A percentile compares a stretch with the other conserved stretches of the same genome.
Conservation (phyloP, 2,329 filamentous ascomycete species). For the Alternaria sp. region DNA sequence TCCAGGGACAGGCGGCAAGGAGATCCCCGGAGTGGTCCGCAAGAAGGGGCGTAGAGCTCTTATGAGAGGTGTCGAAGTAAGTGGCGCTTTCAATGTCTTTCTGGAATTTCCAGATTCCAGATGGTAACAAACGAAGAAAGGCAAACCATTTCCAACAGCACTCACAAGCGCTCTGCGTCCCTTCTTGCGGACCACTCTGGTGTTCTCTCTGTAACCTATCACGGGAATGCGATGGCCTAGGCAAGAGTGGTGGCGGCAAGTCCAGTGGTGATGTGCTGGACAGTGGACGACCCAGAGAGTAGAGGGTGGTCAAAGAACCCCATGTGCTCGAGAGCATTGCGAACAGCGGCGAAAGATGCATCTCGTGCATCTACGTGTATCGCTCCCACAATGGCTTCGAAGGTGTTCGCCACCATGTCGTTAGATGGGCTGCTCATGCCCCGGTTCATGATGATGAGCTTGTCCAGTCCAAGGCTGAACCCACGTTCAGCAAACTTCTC, state of each 20-base stretch:
- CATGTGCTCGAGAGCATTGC: conserved; percentile 3
- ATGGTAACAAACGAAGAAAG: background rate
- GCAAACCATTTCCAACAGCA: background rate
- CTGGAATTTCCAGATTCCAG: background rate
- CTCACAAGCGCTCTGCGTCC: background rate
- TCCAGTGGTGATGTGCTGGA: background rate
- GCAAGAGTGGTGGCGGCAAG: background rate
- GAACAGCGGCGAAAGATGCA: background rate
- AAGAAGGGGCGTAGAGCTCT: background rate
- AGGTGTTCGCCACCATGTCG: background rate
- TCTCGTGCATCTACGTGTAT: background rate
- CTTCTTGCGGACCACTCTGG: background rate
- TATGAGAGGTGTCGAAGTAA: background rate
- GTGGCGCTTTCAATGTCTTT: background rate
- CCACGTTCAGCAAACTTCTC: background rate
- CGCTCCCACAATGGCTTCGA: conserved; percentile 4
- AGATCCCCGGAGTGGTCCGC: background rate
- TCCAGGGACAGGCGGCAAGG: background rate
- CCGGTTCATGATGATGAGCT: background rate
- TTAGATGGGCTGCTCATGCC: background rate
- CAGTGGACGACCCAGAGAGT: background rate
- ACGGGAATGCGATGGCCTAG: background rate
- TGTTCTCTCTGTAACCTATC: background rate
- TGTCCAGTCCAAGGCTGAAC: background rate
- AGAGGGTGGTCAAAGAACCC: conserved; percentile 9